Evolutionary conservation across 345 rosid species (phyloP).

Genomic region (Psidium guajava): DNA sequence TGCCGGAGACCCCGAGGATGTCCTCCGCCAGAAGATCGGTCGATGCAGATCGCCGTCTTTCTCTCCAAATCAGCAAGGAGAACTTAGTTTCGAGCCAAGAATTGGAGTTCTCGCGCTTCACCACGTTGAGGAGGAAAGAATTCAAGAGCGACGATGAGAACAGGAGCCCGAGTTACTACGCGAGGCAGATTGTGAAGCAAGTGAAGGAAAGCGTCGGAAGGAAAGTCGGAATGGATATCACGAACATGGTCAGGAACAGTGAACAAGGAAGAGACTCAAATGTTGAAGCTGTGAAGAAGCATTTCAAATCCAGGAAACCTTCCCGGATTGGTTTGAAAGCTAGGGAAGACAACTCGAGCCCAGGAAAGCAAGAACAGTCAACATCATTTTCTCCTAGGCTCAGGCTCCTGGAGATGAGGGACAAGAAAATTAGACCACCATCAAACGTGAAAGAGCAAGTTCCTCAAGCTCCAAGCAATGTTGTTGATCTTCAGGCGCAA

Average conservation of each 20-base stretch:
- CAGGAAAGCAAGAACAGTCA: not conserved
- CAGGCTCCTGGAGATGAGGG: constrained; percentile 17
- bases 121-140: constrained; percentile 30
- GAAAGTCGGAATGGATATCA: constrained; percentile 66
- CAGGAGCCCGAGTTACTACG: constrained; percentile 48
- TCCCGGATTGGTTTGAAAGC: not conserved
- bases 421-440: not conserved
- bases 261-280: constrained; percentile 27
- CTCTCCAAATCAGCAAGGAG: constrained; percentile 74
- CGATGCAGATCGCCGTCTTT: constrained; percentile 48
- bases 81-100: constrained; percentile 27
- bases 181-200: constrained; percentile 72
- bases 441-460: not conserved
- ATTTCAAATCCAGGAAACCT: constrained; percentile 13
- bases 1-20: constrained; percentile 80
- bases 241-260: constrained; percentile 47
- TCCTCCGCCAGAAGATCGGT: constrained; percentile 71
- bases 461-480: constrained; percentile 1
- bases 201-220: constrained; percentile 57
- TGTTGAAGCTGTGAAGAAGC: constrained; percentile 33
- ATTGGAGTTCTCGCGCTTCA: constrained; percentile 25
- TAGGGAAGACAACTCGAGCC: constrained; percentile 16
- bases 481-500: not conserved
- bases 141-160: constrained; percentile 27
- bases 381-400: constrained; percentile 40